Conservation (phyloP, 805 yeast species). For the Clavispora asparagi region DNA sequence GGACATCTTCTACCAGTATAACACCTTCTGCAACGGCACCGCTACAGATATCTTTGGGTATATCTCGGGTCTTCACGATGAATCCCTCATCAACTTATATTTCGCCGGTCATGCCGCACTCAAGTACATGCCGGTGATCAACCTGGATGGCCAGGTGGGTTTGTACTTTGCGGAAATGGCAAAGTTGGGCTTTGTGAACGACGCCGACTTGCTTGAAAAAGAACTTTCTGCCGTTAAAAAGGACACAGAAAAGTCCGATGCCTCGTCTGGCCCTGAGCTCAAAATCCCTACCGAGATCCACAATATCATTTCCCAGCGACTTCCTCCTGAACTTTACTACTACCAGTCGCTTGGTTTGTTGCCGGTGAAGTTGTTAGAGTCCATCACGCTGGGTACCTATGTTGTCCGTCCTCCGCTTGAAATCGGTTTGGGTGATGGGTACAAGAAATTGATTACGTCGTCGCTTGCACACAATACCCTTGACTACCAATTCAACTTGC, state of each 20-base stretch:
- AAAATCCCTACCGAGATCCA: conserved; percentile 74
- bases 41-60: conserved; percentile 38
- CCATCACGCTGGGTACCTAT: conserved; percentile 59
- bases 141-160: conserved; percentile 62
- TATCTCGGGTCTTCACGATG: conserved; percentile 43
- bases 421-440: conserved; percentile 53
- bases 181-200: conserved; percentile 22
- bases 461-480: conserved; percentile 45
- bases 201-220: conserved; percentile 15
- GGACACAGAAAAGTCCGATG: neutral
- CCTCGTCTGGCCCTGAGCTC: conserved; percentile 2
- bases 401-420: conserved; percentile 65
- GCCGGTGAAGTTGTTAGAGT: conserved; percentile 57
- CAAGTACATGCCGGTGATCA: conserved; percentile 69
- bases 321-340: conserved; percentile 81
- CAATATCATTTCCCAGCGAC: conserved; percentile 73
- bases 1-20: conserved; percentile 33
- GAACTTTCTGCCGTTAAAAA: conserved; percentile 3
- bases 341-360: conserved; percentile 76
- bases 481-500: conserved; percentile 58
- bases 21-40: conserved; percentile 21
- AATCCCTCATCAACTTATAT: conserved; percentile 44
- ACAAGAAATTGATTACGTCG: conserved; percentile 48
- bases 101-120: conserved; percentile 66
- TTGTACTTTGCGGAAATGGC: conserved; percentile 43